A percentile compares a stretch with the other conserved stretches of the same genome.
Conservation (phyloP, 306 rosid species). For the Acacia acuminata region DNA sequence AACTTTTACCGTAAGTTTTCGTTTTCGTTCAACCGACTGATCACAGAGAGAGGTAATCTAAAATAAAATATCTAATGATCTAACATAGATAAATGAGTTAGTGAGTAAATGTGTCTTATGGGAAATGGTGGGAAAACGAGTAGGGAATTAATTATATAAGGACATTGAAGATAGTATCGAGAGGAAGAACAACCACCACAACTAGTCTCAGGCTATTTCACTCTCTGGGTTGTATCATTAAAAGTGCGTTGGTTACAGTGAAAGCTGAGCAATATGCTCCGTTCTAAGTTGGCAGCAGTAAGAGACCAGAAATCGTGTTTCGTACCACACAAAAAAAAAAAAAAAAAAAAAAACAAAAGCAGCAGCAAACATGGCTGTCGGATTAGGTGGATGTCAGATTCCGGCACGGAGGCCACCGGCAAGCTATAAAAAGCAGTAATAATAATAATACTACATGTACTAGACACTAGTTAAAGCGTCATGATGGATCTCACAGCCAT, state of each 20-base stretch:
- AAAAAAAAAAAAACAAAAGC: neutral
- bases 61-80: neutral
- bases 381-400: conserved; percentile 27
- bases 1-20: neutral
- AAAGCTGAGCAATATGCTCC: conserved; percentile 59
- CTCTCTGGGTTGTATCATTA: conserved; percentile 30
- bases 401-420: conserved; percentile 29
- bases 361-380: conserved; percentile 19
- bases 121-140: conserved; percentile 1
- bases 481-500: neutral
- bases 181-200: conserved; percentile 7
- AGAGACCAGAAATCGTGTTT: conserved; percentile 33
- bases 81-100: neutral
- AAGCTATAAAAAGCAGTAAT: neutral
- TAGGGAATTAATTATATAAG: neutral
- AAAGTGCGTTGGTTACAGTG: conserved; percentile 52
- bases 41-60: neutral
- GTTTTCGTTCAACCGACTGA: neutral
- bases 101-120: neutral
- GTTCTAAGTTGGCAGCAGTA: conserved; percentile 34
- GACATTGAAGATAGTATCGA: conserved; percentile 41
- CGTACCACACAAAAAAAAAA: conserved; percentile 6
- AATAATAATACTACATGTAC: neutral
- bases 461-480: neutral
- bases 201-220: neutral